A percentile compares a stretch with the other conserved stretches of the same genome.
Conservation (phyloP, 2,329 filamentous ascomycete species). For the Pseudogymnoascus sp. region DNA sequence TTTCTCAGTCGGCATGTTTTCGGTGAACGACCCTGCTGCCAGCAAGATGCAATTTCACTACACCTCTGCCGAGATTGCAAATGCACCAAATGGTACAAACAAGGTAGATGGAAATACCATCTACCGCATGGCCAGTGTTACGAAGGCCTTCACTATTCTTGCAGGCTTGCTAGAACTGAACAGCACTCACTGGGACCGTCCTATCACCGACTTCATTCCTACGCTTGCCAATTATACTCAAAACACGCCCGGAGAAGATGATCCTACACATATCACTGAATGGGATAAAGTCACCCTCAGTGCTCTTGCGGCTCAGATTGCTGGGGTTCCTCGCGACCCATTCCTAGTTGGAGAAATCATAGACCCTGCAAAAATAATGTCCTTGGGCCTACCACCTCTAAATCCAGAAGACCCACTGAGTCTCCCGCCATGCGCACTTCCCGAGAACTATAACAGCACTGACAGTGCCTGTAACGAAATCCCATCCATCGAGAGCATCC, state of each 20-base stretch:
- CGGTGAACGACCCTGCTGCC: conserved; percentile 28
- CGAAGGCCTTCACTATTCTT: conserved; percentile 33
- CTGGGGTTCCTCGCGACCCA: conserved; percentile 24
- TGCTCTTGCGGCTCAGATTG: conserved; percentile 27
- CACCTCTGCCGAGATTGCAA: conserved; percentile 27
- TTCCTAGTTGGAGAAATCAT: conserved; percentile 16
- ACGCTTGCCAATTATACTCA: conserved; percentile 18
- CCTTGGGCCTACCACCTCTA: not conserved
- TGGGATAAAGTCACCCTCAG: conserved; percentile 30
- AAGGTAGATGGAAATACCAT: conserved; percentile 35
- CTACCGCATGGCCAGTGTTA: conserved; percentile 34
- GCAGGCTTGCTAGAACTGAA: conserved; percentile 30
- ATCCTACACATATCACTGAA: conserved; percentile 19
- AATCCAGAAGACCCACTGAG: conserved; percentile 11
- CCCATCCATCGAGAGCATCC: conserved; percentile 20
- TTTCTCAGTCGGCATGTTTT: conserved; percentile 34
- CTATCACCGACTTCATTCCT: conserved; percentile 27
- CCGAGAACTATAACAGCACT: not conserved
- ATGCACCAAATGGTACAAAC: conserved; percentile 26
- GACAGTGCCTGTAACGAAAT: not conserved
- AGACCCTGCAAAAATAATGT: not conserved
- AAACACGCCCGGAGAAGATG: conserved; percentile 7
- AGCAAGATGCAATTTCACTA: conserved; percentile 30
- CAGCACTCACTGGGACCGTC: conserved; percentile 28
- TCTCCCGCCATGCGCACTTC: conserved; percentile 12